phyloP scores from a whole-genome alignment of 2,329 filamentous ascomycete genomes.

The Trichoderma arundinaceum region DNA sequence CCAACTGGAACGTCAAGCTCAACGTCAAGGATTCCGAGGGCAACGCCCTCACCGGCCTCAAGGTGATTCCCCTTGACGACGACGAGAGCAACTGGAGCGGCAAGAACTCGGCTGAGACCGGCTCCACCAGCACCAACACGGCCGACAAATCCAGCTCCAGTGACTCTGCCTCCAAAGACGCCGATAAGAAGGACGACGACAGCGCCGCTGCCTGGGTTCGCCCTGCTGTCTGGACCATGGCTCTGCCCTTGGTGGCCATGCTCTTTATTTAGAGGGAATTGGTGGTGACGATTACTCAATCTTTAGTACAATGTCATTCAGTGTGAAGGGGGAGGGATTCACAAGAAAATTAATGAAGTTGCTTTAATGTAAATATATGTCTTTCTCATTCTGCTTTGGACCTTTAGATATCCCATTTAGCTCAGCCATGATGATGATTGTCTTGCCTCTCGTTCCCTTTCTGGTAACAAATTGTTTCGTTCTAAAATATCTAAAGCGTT shows the following conservation, averaged over 20 bases:
- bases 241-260: slow-evolving; percentile 45
- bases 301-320: neutral
- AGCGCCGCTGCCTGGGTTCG: slow-evolving; percentile 40
- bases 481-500: neutral
- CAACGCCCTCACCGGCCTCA: slow-evolving; percentile 51
- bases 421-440: slow-evolving; percentile 26
- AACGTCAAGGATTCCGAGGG: slow-evolving; percentile 50
- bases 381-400: slow-evolving; percentile 30
- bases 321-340: slow-evolving; percentile 2
- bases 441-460: slow-evolving; percentile 7
- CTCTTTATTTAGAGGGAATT: slow-evolving; percentile 41
- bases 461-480: neutral
- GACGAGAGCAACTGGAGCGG: slow-evolving; percentile 54
- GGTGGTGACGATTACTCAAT: slow-evolving; percentile 17
- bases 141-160: slow-evolving; percentile 7
- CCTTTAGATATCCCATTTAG: slow-evolving; percentile 30
- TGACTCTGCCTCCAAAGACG: slow-evolving; percentile 3
- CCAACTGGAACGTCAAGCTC: slow-evolving; percentile 63
- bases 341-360: slow-evolving; percentile 26
- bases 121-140: slow-evolving; percentile 34
- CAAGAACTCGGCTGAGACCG: slow-evolving; percentile 49
- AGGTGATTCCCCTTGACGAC: slow-evolving; percentile 53
- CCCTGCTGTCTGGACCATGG: slow-evolving; percentile 44
- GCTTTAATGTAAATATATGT: slow-evolving; percentile 33
- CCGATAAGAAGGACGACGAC: slow-evolving; percentile 34